Percentiles rank a stretch among this genome's conserved stretches.
These are phyloP conservation scores for Cetraspora pellucida DNA, from an alignment of 192 early-diverging fungal species.

Conservation along the genomic window DNA sequence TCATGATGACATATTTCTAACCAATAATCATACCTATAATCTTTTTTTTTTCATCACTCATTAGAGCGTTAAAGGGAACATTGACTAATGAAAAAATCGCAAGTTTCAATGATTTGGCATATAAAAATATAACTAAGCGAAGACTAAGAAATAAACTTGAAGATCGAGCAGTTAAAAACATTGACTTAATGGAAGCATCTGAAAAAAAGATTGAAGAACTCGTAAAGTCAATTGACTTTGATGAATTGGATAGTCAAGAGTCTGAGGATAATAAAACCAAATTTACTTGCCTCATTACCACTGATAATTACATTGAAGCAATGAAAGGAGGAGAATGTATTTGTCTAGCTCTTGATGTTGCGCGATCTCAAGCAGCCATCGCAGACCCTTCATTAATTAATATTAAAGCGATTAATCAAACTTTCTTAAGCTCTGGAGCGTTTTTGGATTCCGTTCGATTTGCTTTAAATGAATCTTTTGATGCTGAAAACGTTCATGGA, in stretches of 20 bases:
- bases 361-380: slow-evolving; percentile 40
- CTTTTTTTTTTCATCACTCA: too few relatives aligned
- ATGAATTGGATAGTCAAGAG: slow-evolving; percentile 39
- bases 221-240: slow-evolving; percentile 40
- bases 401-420: slow-evolving; percentile 49
- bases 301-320: slow-evolving; percentile 42
- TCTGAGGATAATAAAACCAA: slow-evolving; percentile 37
- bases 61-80: slow-evolving; percentile 33
- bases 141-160: slow-evolving; percentile 44
- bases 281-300: slow-evolving; percentile 43
- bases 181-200: slow-evolving; percentile 40
- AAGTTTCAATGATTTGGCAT: slow-evolving; percentile 47
- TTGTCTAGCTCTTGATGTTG: slow-evolving; percentile 47
- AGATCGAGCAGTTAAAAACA: slow-evolving; percentile 43
- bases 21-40: not conserved
- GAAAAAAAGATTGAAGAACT: slow-evolving; percentile 40
- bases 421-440: slow-evolving; percentile 44
- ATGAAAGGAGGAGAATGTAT: slow-evolving; percentile 47
- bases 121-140: slow-evolving; percentile 41
- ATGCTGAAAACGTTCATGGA: slow-evolving; percentile 45
- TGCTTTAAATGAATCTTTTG: slow-evolving; percentile 32
- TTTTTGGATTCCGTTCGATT: slow-evolving; percentile 44
- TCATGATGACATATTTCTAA: not conserved
- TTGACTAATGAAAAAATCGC: slow-evolving; percentile 47
- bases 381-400: slow-evolving; percentile 46